These are phyloP conservation scores for Arxiozyma slooffiae DNA, from an alignment of 1,139 yeast species.

Conservation along the genomic window DNA sequence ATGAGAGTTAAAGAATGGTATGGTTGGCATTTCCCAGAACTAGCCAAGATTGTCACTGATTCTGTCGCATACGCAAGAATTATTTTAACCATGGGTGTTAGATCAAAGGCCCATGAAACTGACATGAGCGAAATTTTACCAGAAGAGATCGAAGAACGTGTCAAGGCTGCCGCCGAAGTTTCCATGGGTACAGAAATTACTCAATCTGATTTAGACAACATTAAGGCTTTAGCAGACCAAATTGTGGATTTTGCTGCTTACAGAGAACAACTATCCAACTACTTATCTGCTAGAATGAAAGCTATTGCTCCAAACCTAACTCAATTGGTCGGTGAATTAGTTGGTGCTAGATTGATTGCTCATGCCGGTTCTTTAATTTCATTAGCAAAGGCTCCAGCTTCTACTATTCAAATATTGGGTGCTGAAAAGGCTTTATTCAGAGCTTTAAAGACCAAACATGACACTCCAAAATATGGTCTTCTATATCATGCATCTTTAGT, in stretches of 20 bases:
- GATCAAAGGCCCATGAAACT: slow-evolving; percentile 82
- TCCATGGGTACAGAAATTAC: slow-evolving; percentile 98
- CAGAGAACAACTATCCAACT: slow-evolving; percentile 85
- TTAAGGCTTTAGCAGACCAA: slow-evolving; percentile 83
- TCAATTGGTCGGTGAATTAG: slow-evolving; percentile 91
- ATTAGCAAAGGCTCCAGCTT: slow-evolving; percentile 95
- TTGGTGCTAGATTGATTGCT: slow-evolving; percentile 95
- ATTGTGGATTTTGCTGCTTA: slow-evolving; percentile 90
- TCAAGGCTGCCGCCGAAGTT: slow-evolving; percentile 88
- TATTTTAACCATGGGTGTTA: slow-evolving; percentile 85
- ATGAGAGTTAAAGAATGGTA: slow-evolving; percentile 99
- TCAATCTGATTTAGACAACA: slow-evolving; percentile 75
- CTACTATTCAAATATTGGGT: slow-evolving; percentile 96
- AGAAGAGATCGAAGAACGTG: slow-evolving; percentile 77
- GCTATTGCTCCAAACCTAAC: slow-evolving; percentile 97
- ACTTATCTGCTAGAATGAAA: slow-evolving; percentile 88
- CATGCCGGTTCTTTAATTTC: slow-evolving; percentile 94
- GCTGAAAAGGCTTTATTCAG: slow-evolving; percentile 98
- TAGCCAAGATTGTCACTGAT: slow-evolving; percentile 93
- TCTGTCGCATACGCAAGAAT: slow-evolving; percentile 92
- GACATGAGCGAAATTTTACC: slow-evolving; percentile 89
- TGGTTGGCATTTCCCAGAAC: slow-evolving; percentile 99
- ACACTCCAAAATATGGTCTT: slow-evolving; percentile 97
- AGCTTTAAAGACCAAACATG: slow-evolving; percentile 95
- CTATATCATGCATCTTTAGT: slow-evolving; percentile 94